A percentile compares a stretch with the other conserved stretches of the same genome.
Conservation (phyloP, 73 alveolate genomes). For the Stentor coeruleus region DNA sequence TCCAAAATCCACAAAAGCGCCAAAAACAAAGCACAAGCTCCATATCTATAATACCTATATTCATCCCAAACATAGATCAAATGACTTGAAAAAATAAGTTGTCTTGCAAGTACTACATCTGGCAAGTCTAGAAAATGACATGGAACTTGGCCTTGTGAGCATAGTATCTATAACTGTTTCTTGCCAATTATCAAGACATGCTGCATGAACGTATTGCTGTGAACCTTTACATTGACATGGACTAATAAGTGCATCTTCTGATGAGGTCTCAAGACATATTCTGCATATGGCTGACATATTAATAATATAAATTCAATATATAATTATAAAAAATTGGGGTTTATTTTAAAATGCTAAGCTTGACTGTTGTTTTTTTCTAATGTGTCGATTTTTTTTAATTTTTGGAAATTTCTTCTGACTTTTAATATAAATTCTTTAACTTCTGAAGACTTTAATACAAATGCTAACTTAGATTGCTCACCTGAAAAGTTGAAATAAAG, state of each 20-base stretch:
- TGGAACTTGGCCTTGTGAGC: not conserved
- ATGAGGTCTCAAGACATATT: conserved; percentile 9
- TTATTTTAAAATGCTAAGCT: too few relatives aligned
- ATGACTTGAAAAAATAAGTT: not conserved
- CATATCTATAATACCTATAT: not conserved
- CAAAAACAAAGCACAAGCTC: not conserved
- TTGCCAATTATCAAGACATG: conserved; percentile 15
- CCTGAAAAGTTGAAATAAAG: too few relatives aligned
- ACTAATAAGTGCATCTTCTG: not conserved
- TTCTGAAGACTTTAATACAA: too few relatives aligned
- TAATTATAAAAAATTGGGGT: too few relatives aligned
- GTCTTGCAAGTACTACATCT: not conserved
- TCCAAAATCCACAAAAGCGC: not conserved
- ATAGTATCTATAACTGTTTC: not conserved
- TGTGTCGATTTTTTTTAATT: too few relatives aligned
- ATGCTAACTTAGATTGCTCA: too few relatives aligned
- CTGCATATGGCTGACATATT: not conserved
- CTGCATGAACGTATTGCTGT: not conserved
- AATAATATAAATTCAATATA: too few relatives aligned
- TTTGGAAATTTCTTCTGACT: too few relatives aligned
- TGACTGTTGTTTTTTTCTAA: too few relatives aligned
- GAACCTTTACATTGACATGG: conserved; percentile 12
- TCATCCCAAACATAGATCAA: too few relatives aligned
- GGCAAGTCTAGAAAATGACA: not conserved
- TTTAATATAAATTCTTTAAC: too few relatives aligned